phyloP scores from a whole-genome alignment of 2,329 filamentous ascomycete genomes.

The Albophoma yamanashiensis region DNA sequence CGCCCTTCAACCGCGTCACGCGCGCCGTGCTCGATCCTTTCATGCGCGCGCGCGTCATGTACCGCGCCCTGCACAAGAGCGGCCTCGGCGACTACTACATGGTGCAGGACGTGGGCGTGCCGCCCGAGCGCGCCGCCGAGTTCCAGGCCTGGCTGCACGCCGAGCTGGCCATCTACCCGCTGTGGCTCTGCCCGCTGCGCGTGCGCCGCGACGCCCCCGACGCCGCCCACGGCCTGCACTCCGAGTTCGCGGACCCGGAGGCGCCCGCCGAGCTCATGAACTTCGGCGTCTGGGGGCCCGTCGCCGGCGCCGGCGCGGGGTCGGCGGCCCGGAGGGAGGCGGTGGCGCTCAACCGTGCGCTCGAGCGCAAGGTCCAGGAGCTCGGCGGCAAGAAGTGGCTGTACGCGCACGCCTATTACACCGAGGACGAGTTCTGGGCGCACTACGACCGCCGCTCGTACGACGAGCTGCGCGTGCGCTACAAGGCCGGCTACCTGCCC shows the following conservation, averaged over 20 bases:
- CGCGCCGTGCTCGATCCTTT: conserved; percentile 51
- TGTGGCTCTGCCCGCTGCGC: conserved; percentile 46
- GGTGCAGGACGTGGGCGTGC: conserved; percentile 52
- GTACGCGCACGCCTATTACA: conserved; percentile 60
- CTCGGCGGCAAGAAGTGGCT: conserved; percentile 59
- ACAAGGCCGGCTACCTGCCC: conserved; percentile 47
- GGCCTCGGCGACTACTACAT: conserved; percentile 50
- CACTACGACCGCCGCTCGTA: conserved; percentile 52
- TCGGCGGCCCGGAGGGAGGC: conserved; percentile 31
- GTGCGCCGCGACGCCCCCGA: conserved; percentile 29
- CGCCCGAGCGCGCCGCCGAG: conserved; percentile 27
- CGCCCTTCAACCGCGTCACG: conserved; percentile 54
- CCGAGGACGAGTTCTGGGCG: conserved; percentile 57
- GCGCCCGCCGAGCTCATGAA: conserved; percentile 38
- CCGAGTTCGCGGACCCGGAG: conserved; percentile 28
- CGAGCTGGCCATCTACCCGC: conserved; percentile 36
- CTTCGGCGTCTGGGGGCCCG: conserved; percentile 52
- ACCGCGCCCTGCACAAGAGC: conserved; percentile 52
- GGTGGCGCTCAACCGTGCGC: conserved; percentile 42
- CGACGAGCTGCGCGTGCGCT: conserved; percentile 44
- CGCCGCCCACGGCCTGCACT: conserved; percentile 34
- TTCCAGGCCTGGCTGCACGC: conserved; percentile 38
- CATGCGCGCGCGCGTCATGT: conserved; percentile 54
- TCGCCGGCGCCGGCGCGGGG: conserved; percentile 19
- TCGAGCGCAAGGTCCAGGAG: conserved; percentile 49